A percentile compares a stretch with the other conserved stretches of the same genome.
Conservation (phyloP, 2,329 filamentous ascomycete genomes). For the Paracoccidioides lutzii region DNA sequence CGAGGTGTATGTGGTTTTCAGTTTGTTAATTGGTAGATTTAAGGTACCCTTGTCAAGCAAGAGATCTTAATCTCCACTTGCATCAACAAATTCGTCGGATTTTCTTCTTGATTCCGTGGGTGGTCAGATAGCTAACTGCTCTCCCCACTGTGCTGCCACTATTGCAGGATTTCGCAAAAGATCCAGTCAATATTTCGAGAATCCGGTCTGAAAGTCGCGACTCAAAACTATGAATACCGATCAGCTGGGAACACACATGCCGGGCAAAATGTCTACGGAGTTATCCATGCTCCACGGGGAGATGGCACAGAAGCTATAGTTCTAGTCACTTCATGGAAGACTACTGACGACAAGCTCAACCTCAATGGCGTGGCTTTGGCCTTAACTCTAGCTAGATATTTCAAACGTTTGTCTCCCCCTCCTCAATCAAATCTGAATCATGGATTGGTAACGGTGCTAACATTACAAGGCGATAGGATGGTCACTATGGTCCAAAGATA, state of each 20-base stretch:
- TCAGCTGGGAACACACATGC: constrained; percentile 60
- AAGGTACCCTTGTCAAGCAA: too few species aligned
- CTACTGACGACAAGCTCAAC: constrained; percentile 66
- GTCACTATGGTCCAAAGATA: constrained; percentile 98
- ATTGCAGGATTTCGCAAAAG: constrained; percentile 46
- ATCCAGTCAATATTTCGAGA: constrained; percentile 64
- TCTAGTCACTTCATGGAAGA: constrained; percentile 77
- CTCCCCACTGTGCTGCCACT: background rate
- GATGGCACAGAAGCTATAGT: constrained; percentile 97
- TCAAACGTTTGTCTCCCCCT: constrained; percentile 51
- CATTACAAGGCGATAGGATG: constrained; percentile 44
- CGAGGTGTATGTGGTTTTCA: constrained; percentile 21
- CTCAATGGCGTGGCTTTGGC: constrained; percentile 76
- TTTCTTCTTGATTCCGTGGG: background rate
- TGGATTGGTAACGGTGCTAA: background rate
- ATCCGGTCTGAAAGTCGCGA: constrained; percentile 73
- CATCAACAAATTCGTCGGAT: background rate
- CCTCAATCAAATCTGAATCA: background rate
- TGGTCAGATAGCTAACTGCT: background rate
- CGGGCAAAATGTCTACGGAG: constrained; percentile 85
- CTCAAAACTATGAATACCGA: constrained; percentile 76
- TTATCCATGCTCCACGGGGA: constrained; percentile 82
- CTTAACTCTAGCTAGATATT: constrained; percentile 80
- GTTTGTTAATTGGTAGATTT: background rate
- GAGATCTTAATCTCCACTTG: too few species aligned